Evolutionary conservation across 2,329 filamentous ascomycete genomes (phyloP).

Genomic region (Canariomyces notabilis): DNA sequence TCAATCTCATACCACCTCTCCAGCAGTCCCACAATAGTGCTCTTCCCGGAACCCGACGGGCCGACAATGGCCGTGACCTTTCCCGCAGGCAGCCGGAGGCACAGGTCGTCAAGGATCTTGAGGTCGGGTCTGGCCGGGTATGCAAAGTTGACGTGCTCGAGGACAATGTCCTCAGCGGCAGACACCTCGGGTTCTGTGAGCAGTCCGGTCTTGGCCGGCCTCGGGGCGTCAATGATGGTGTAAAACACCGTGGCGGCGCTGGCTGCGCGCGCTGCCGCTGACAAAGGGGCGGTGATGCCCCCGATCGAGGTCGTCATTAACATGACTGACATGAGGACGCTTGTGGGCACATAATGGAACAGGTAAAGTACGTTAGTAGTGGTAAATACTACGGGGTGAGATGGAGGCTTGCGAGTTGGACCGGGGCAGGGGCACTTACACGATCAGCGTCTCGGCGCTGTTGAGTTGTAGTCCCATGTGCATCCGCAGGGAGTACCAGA

Average conservation of each 20-base stretch:
- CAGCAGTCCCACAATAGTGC: constrained; percentile 66
- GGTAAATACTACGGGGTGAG: no score
- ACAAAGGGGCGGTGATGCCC: constrained; percentile 50
- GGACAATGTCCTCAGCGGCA: constrained; percentile 47
- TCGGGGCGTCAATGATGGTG: constrained; percentile 43
- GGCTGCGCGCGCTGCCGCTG: constrained; percentile 50
- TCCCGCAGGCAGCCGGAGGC: constrained; percentile 54
- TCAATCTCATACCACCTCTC: constrained; percentile 66
- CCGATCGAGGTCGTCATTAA: constrained; percentile 52
- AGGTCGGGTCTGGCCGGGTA: constrained; percentile 50
- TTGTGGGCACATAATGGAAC: no score
- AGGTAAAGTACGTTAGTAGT: no score
- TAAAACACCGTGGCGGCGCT: constrained; percentile 54
- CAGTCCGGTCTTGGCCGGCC: constrained; percentile 34
- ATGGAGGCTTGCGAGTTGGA: no score
- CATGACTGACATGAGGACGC: constrained; percentile 53
- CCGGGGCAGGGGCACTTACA: constrained; percentile 41
- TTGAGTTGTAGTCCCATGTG: constrained; percentile 42
- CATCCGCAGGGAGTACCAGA: constrained; percentile 57
- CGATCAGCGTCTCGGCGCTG: constrained; percentile 49
- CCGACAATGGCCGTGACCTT: constrained; percentile 76
- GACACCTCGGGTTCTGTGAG: constrained; percentile 42
- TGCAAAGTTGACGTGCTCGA: constrained; percentile 61
- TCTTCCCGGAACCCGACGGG: constrained; percentile 78
- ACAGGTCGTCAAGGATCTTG: constrained; percentile 47